These are phyloP conservation scores for Scutellaria galericulata DNA, from an alignment of 257 asterid genomes.

Conservation along the genomic window DNA sequence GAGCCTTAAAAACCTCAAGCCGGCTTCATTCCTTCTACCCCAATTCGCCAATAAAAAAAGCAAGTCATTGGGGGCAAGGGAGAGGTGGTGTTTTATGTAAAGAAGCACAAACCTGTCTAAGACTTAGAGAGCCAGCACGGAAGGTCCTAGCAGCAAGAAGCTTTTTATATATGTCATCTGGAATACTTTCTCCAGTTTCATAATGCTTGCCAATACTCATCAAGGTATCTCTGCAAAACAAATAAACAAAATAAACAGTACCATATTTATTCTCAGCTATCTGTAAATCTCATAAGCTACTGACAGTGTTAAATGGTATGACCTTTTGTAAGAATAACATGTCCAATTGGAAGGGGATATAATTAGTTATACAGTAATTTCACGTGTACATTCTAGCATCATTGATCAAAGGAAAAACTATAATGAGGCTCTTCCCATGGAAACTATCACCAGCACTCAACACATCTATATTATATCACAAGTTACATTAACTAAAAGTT, in stretches of 20 bases:
- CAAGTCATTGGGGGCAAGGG: background rate
- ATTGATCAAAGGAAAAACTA: background rate
- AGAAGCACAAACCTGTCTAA: slow-evolving; percentile 75
- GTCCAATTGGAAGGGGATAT: slow-evolving; percentile 17
- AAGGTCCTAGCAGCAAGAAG: slow-evolving; percentile 98
- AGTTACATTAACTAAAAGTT: background rate
- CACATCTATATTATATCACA: background rate
- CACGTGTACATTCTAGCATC: background rate
- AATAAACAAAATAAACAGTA: background rate
- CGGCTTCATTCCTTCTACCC: background rate
- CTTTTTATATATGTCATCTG: slow-evolving; percentile 86
- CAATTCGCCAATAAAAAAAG: background rate
- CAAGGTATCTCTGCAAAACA: slow-evolving; percentile 81
- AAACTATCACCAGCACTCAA: slow-evolving; percentile 2
- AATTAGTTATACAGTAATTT: slow-evolving; percentile 15
- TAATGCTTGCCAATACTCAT: slow-evolving; percentile 97
- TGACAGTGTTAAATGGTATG: background rate
- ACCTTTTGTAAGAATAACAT: background rate
- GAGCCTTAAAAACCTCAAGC: background rate
- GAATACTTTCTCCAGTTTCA: slow-evolving; percentile 91
- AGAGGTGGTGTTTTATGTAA: slow-evolving; percentile 13
- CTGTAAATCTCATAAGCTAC: slow-evolving; percentile 6
- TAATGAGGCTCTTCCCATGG: background rate
- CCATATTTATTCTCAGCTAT: slow-evolving; percentile 1
- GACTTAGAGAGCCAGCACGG: slow-evolving; percentile 95